Percentiles rank a stretch among this genome's conserved stretches.
phyloP scores from a whole-genome alignment of 257 asterid genomes.

The Orobanche coerulescens region DNA sequence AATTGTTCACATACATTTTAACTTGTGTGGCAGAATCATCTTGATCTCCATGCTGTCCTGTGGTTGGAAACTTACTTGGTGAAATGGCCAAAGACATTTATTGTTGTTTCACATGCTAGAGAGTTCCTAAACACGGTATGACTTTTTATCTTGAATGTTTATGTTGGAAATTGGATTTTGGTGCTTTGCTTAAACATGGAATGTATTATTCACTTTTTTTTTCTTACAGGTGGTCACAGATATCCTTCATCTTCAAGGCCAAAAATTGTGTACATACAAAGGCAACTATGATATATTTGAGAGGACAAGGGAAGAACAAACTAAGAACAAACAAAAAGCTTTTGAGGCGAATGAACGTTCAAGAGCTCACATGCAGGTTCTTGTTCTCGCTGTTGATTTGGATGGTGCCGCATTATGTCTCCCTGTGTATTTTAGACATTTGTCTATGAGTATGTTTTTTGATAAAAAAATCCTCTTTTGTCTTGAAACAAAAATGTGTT shows the following conservation, averaged over 20 bases:
- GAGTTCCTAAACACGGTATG: slow-evolving; percentile 60
- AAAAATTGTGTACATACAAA: slow-evolving; percentile 56
- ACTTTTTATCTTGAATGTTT: background rate
- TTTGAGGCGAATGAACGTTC: slow-evolving; percentile 87
- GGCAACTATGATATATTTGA: slow-evolving; percentile 91
- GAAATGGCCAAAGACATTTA: slow-evolving; percentile 97
- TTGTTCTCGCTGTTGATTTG: slow-evolving; percentile 2
- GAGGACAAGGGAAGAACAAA: slow-evolving; percentile 88
- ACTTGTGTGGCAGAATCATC: slow-evolving; percentile 77
- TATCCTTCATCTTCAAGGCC: slow-evolving; percentile 83
- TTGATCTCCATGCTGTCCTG: slow-evolving; percentile 97
- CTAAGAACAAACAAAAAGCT: slow-evolving; percentile 86
- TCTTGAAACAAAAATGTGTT: slow-evolving; percentile 16
- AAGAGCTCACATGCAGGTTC: slow-evolving; percentile 91
- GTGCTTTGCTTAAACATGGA: slow-evolving; percentile 1
- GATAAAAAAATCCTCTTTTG: background rate
- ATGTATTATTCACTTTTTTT: slow-evolving; percentile 7
- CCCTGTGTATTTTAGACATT: background rate
- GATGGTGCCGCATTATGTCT: background rate
- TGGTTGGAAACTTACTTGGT: slow-evolving; percentile 92
- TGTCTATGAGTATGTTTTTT: background rate
- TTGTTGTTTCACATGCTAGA: slow-evolving; percentile 98
- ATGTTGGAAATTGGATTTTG: background rate
- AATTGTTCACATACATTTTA: slow-evolving; percentile 13
- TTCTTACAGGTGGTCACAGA: slow-evolving; percentile 83